Conservation (phyloP, 495 filamentous ascomycete species). For the Friedmanniomyces endolithicus region DNA sequence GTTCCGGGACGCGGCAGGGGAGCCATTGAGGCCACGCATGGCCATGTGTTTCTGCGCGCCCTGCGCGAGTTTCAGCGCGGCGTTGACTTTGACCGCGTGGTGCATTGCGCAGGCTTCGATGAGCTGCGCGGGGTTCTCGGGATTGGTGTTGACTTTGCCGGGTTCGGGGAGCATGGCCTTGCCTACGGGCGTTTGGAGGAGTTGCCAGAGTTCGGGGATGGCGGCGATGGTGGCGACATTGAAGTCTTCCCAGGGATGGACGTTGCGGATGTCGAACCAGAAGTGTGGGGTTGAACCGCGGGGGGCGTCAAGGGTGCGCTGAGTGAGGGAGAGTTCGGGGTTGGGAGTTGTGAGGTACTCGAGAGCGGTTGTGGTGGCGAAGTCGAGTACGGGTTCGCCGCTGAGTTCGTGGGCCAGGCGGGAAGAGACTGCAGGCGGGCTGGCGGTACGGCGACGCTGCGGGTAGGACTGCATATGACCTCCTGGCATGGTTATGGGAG, state of each 20-base stretch:
- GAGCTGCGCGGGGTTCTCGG: constrained; percentile 61
- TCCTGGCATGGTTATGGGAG: constrained; percentile 17
- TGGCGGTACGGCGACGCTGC: constrained; percentile 22
- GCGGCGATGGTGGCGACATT: constrained; percentile 55
- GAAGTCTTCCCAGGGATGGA: constrained; percentile 72
- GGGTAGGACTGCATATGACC: constrained; percentile 22
- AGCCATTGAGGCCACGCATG: constrained; percentile 32
- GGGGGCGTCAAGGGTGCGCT: constrained; percentile 54
- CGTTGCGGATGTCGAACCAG: constrained; percentile 89
- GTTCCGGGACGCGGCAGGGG: constrained; percentile 24
- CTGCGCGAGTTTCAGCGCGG: constrained; percentile 56
- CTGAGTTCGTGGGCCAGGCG: constrained; percentile 32
- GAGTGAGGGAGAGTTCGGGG: constrained; percentile 69
- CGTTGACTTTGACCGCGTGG: constrained; percentile 68
- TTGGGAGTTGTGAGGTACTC: constrained; percentile 68
- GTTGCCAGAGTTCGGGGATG: constrained; percentile 56
- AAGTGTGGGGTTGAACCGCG: constrained; percentile 67
- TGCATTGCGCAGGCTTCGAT: constrained; percentile 55
- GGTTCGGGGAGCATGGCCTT: constrained; percentile 50
- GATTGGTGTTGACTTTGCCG: constrained; percentile 39
- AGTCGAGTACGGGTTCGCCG: constrained; percentile 12
- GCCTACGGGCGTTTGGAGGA: constrained; percentile 60
- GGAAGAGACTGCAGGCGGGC: constrained; percentile 35
- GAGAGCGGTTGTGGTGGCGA: constrained; percentile 54
- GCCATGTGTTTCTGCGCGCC: constrained; percentile 43